Evolutionary conservation across 352 stramenopile genomes (phyloP).

Genomic region (Elongisporangium anandrum): DNA sequence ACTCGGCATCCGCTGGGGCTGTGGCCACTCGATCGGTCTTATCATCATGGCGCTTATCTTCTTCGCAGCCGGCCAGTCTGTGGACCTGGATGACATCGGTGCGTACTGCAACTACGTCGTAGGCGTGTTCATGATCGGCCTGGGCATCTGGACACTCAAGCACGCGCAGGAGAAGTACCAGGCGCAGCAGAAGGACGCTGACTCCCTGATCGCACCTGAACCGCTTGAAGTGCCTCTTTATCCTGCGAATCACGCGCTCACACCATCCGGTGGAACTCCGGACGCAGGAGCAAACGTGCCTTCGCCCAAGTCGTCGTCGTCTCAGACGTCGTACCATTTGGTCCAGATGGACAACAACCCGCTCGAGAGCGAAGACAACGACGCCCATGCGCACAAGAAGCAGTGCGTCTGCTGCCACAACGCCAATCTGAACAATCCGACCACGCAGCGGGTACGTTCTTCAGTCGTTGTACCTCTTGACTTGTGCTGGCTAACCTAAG

Average conservation of each 20-base stretch:
- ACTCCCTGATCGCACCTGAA: constrained; percentile 1
- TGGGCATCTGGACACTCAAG: constrained; percentile 49
- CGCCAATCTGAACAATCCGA: constrained; percentile 20
- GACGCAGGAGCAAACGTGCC: constrained; percentile 1
- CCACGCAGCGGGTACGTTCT: constrained; percentile 31
- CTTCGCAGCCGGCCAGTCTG: constrained; percentile 38
- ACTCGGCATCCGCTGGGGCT: constrained; percentile 79
- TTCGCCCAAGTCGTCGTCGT: constrained; percentile 1
- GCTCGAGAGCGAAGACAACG: neutral
- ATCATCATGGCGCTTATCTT: constrained; percentile 60
- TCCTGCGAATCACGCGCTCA: too few relatives aligned
- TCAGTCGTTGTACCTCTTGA: neutral
- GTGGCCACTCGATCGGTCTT: constrained; percentile 75
- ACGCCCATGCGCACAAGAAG: neutral
- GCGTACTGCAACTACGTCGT: constrained; percentile 30
- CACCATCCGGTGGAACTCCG: neutral
- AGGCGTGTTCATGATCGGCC: constrained; percentile 55
- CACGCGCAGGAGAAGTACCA: constrained; percentile 53
- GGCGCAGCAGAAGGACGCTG: constrained; percentile 23
- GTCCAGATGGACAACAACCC: constrained; percentile 3
- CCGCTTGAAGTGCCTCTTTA: neutral
- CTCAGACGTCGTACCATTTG: constrained; percentile 15
- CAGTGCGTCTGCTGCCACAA: neutral
- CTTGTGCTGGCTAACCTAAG: neutral
- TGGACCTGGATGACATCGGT: constrained; percentile 29